A percentile compares a stretch with the other conserved stretches of the same genome.
phyloP scores from a whole-genome alignment of 2,329 filamentous ascomycete genomes.

The Aphanocladium album region DNA sequence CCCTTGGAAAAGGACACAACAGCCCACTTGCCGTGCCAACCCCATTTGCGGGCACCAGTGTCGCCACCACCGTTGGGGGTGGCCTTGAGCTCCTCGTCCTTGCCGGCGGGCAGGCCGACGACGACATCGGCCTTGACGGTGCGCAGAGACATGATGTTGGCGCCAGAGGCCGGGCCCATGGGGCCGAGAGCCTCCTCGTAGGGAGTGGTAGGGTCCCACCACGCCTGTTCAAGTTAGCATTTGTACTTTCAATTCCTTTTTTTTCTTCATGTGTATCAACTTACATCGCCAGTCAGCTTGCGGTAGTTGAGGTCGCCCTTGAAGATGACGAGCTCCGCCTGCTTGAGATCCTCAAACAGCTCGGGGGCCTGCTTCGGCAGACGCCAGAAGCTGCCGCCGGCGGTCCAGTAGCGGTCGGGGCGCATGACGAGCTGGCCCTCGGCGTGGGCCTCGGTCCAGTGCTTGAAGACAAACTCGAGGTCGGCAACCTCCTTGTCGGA shows the following conservation, averaged over 20 bases:
- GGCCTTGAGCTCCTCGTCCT: constrained; percentile 73
- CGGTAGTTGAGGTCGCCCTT: constrained; percentile 97
- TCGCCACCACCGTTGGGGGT: constrained; percentile 67
- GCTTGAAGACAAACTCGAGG: constrained; percentile 70
- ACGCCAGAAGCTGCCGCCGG: constrained; percentile 82
- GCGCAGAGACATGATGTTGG: constrained; percentile 80
- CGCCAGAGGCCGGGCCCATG: constrained; percentile 71
- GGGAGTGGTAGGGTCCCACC: constrained; percentile 81
- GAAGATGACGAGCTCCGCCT: constrained; percentile 85
- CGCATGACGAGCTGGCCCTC: constrained; percentile 81
- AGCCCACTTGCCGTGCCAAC: constrained; percentile 94
- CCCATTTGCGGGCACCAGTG: constrained; percentile 73
- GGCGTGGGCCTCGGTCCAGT: constrained; percentile 74
- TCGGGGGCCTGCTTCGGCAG: constrained; percentile 63
- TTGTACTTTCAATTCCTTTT: neutral
- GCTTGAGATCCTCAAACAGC: constrained; percentile 71
- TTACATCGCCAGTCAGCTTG: constrained; percentile 83
- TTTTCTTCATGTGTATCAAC: constrained; percentile 25
- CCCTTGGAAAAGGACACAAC: constrained; percentile 59
- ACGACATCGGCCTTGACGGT: constrained; percentile 98
- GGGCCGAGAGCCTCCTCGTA: constrained; percentile 83
- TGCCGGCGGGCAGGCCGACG: constrained; percentile 74
- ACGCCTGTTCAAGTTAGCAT: constrained; percentile 22
- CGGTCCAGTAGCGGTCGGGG: constrained; percentile 88
- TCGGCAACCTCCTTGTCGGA: constrained; percentile 62